Evolutionary conservation across 2,329 filamentous ascomycete genomes (phyloP), one percentile per base, ranked within the genome.

Genomic region (Nigrograna mackinnonii): DNA sequence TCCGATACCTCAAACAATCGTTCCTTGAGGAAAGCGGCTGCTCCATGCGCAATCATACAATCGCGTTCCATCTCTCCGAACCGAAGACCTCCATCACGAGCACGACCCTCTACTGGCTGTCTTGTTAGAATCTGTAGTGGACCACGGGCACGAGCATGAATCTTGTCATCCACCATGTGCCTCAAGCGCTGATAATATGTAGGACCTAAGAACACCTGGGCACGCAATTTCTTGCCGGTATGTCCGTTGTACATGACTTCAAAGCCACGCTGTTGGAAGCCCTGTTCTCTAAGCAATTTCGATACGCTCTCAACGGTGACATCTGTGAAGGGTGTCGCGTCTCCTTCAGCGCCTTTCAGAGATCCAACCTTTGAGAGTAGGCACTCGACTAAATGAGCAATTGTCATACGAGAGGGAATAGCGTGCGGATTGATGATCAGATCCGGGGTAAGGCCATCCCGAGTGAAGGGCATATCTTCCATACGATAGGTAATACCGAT

Each of bases 11-110:
- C 92, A 62, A 99, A 96, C 44, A 99, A 75, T 62, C 94, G 84
- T 78, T 99, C 94, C 76, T 99, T 99, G 65, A 99, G 75, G 81
- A 99, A 99, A 2, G 91, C 87, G 41, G 90, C 92, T 3, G 95
- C 94, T 67, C 94, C 94, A 69, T 99, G 95, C n/a, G 95, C 91
- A 77, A 99, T 99, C 94, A 99, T 99, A 70, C 94, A 99, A 83
- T 99, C 95, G 76, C 95, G 92, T 74, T 99, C 95, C 94, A 99
- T 99, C 79, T 99, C 94, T 85, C 94, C 94, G 83, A 99, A 99
- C 67, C 95, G 92, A 33, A 99, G 81, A 78, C 94, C 94, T 80
- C 94, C 94, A 68, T 99, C 95, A 72, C 95, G 80, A 3, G 94
- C 94, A 83, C 95, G 89, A 87, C 94, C 94, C 74, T 99, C 94